These are phyloP conservation scores for Penicillium ucsense DNA, from an alignment of 495 filamentous ascomycete genomes.

Conservation along the genomic window DNA sequence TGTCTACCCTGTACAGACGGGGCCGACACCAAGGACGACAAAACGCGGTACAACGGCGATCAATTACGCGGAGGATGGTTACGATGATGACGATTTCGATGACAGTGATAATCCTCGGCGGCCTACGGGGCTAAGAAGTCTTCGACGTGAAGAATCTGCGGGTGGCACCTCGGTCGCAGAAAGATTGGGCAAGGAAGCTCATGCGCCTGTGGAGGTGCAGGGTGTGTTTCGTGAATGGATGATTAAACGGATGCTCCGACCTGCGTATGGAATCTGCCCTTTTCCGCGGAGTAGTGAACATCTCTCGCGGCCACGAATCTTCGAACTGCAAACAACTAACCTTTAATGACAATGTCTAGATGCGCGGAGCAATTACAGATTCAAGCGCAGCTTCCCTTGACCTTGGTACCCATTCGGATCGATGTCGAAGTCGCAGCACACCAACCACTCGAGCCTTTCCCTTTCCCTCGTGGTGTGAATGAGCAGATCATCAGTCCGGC, in stretches of 20 bases:
- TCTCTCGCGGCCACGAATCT: neutral
- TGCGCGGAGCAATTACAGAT: conserved; percentile 62
- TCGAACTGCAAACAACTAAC: neutral
- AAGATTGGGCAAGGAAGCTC: conserved; percentile 77
- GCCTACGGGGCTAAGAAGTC: conserved; percentile 74
- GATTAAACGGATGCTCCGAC: conserved; percentile 57
- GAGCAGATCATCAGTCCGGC: conserved; percentile 54
- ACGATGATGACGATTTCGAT: conserved; percentile 89
- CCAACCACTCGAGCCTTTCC: conserved; percentile 62
- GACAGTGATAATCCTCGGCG: conserved; percentile 71
- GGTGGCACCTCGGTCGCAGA: conserved; percentile 54
- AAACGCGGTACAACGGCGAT: conserved; percentile 94
- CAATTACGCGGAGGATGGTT: conserved; percentile 95
- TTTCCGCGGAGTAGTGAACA: neutral
- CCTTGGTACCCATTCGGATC: conserved; percentile 90
- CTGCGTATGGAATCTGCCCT: conserved; percentile 28
- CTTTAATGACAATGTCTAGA: conserved; percentile 11
- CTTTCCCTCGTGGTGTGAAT: conserved; percentile 49
- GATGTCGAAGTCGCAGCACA: conserved; percentile 83
- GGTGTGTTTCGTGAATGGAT: conserved; percentile 94
- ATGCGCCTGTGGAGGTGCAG: conserved; percentile 70
- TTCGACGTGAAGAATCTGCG: conserved; percentile 65
- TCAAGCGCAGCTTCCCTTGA: conserved; percentile 76
- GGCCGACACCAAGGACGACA: conserved; percentile 71
- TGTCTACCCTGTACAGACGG: conserved; percentile 58